These are phyloP conservation scores for Xerocomus brunneocitrinus DNA, from an alignment of 768 basidiomycete genomes.

Conservation along the genomic window DNA sequence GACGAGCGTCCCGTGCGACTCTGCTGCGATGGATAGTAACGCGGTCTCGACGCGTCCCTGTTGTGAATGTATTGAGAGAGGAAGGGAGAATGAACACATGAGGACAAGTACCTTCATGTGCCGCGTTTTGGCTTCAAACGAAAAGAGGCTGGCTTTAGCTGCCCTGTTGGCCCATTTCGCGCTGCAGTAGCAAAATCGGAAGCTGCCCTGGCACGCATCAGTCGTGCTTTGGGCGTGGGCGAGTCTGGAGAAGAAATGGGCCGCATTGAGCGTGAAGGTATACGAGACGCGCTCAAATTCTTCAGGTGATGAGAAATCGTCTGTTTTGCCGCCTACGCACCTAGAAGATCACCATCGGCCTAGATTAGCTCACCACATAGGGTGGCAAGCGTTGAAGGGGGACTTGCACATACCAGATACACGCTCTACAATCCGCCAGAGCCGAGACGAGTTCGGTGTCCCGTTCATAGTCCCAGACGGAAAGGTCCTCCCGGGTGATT, in stretches of 20 bases:
- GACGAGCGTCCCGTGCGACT: conserved; percentile 9
- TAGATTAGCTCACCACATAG: conserved; percentile 1
- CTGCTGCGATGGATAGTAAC: conserved; percentile 12
- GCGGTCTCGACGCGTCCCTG: conserved; percentile 22
- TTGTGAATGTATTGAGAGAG: background rate
- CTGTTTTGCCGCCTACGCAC: conserved; percentile 24
- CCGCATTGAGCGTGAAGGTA: conserved; percentile 23
- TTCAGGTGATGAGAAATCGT: conserved; percentile 19
- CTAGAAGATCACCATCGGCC: conserved; percentile 2
- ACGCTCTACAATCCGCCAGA: conserved; percentile 21
- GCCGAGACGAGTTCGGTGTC: conserved; percentile 21
- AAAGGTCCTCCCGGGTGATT: conserved; percentile 22
- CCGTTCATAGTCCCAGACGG: conserved; percentile 26
- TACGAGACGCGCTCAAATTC: conserved; percentile 25
- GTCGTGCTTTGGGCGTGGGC: conserved; percentile 1
- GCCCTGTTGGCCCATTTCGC: conserved; percentile 20
- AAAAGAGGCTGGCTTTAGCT: conserved; percentile 12
- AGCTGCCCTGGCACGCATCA: background rate
- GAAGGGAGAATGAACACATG: background rate
- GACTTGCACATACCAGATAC: conserved; percentile 18
- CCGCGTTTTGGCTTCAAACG: conserved; percentile 16
- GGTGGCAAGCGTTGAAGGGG: background rate
- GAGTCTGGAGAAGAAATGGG: conserved; percentile 18
- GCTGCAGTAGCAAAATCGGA: conserved; percentile 29
- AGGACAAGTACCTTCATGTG: conserved; percentile 22